A percentile compares a stretch with the other conserved stretches of the same genome.
phyloP scores from a whole-genome alignment of 2,329 filamentous ascomycete species.

The Didymella glomerata region DNA sequence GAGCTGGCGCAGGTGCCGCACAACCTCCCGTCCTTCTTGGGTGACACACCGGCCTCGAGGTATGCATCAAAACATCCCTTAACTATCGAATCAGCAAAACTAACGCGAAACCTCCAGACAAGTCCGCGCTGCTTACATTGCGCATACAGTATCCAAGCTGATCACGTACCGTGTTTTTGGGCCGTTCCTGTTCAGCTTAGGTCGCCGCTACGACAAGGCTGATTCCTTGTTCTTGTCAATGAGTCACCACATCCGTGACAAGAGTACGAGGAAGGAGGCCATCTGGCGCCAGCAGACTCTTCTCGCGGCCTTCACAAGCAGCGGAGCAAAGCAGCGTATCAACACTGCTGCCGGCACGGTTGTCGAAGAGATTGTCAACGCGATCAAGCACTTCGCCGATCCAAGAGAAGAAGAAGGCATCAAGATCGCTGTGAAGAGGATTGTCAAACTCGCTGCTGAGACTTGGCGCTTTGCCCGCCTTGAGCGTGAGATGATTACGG shows the following conservation, averaged over 20 bases:
- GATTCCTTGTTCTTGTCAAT: slow-evolving; percentile 64
- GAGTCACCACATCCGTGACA: slow-evolving; percentile 64
- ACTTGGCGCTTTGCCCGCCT: slow-evolving; percentile 67
- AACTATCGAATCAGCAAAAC: neutral
- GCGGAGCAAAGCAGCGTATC: slow-evolving; percentile 64
- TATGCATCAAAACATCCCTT: slow-evolving; percentile 23
- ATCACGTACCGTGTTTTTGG: slow-evolving; percentile 65
- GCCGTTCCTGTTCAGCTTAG: slow-evolving; percentile 65
- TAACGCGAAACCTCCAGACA: slow-evolving; percentile 45
- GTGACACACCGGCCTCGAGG: slow-evolving; percentile 60
- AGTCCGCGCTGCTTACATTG: slow-evolving; percentile 63
- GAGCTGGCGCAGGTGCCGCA: slow-evolving; percentile 61
- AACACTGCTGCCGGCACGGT: slow-evolving; percentile 64
- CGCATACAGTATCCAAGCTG: slow-evolving; percentile 65
- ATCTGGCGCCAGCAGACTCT: slow-evolving; percentile 67
- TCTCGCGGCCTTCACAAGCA: slow-evolving; percentile 65
- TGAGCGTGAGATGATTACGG: slow-evolving; percentile 64
- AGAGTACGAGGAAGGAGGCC: slow-evolving; percentile 64
- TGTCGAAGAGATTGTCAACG: slow-evolving; percentile 65
- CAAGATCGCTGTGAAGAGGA: slow-evolving; percentile 60
- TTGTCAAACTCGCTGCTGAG: slow-evolving; percentile 66
- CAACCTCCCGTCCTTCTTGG: slow-evolving; percentile 63
- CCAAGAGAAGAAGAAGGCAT: slow-evolving; percentile 61
- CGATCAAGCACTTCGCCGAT: slow-evolving; percentile 63
- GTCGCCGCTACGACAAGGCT: slow-evolving; percentile 63